Evolutionary conservation across 2,329 filamentous ascomycete species (phyloP), one percentile per base, ranked within the genome.

Genomic region (Colletotrichum echinochloae): DNA sequence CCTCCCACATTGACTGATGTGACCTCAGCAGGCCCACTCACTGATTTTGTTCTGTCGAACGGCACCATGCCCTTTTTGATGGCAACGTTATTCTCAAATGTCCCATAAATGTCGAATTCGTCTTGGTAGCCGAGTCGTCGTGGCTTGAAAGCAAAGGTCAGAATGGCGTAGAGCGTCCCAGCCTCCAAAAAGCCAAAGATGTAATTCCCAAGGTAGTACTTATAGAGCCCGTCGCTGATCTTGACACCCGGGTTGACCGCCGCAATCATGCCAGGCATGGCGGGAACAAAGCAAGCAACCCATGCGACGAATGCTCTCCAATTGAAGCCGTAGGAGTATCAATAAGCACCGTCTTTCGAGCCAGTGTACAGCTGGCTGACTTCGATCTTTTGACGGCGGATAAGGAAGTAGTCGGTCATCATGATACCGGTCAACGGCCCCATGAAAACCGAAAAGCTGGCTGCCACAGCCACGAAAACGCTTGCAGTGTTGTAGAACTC

Each of bases 301-400:
- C 78, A 83, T 30, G 78, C 74, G 2, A 75, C 68, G 18, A 78
- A 77, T 1, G 78, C 79, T 28, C 81, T 76, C 77, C 76, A 80
- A 71, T 82, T 82, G 60, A 72, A 70, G 9, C 81, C 81, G 18
- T 76, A 66, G 2, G 72, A 71, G 73, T 79, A 82, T 75, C 79
- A 81, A 71, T 83, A 84, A 16, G 79, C 79, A 2, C 79, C 79
- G 23, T 79, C 75, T 6, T 72, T 73, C 11, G 75, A 73, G 14
- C 74, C 74, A 8, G 74, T 74, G 70, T 83, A 83, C 12, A 83
- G 69, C 52, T 81, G 79, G 14, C 77, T 78, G 33, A 83, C 73
- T 68, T 81, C 79, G 57, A 83, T 75, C 62, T 78, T 78, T 60
- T 78, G 76, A 2, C 76, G 75, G 7, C 81, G 79, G n/a, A 79